Base-by-base conservation (phyloP, 805 yeast genomes). In the Barnettozyma siamensis region DNA sequence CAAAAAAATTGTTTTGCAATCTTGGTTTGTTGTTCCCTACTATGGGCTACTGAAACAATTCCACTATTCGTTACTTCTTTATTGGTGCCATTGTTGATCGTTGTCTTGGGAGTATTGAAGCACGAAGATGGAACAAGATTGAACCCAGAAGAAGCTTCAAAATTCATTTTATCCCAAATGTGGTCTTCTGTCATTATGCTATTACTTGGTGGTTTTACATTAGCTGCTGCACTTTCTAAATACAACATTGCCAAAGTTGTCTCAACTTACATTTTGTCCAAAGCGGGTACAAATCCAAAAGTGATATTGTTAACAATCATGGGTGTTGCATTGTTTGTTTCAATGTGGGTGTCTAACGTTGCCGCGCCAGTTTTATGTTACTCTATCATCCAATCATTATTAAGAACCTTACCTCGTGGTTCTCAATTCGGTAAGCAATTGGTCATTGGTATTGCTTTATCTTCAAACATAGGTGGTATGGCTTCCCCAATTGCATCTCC, bases 401-500 rank as follows among this genome's bases (percentile, higher is more conserved):
- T 91, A 49, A 73, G 96, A 55, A 86, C 94, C 0, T 65, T 89
- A 33, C 94, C 95, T 17, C 78, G 83, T 37, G 78, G 78, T 11
- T 81, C 89, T 18, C 73, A 78, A 4, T 87, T 88, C 54, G 85
- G 86, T 7, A 83, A 86, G 57, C 88, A 95, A 2, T 69, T 91
- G 52, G 83, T 91, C 38, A 65, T 91, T 35, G 98, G 97, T 33
- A 84, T 91, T 51, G 98, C 98, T 0, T 67, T 91, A 42, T 94
- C 98, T 2, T 83, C 95, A 7, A 88, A 91, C 58, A 69, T 91
- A 36, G 98, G 96, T 18, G 99, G 99, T 49, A 91, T 89, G 95
- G 83, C 96, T 0, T 87, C 96, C 4, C 99, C 99, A 7, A 91
- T 91, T 56, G 89, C 97, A 1, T 87, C 96, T 3, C 99, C 99